Conservation (phyloP, 2,329 filamentous ascomycete species). For the Arthrobotrys musiformis region DNA sequence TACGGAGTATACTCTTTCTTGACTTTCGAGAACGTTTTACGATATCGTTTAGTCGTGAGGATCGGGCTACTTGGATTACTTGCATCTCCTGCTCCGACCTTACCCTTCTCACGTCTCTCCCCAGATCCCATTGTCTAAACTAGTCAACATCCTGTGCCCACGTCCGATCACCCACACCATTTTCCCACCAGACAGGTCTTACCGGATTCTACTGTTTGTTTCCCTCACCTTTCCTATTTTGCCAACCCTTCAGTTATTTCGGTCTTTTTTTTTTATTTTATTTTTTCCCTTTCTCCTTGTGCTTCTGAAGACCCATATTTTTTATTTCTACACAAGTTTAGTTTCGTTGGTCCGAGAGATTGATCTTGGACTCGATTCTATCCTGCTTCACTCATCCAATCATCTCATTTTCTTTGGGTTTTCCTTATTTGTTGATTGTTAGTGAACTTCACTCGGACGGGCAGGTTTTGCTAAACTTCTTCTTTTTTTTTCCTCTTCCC, state of each 20-base stretch:
- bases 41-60: background rate
- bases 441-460: no score
- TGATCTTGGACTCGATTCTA: no score
- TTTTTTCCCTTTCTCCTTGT: conserved; percentile 16
- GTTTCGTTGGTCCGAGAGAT: no score
- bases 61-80: conserved; percentile 33
- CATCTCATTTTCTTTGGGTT: no score
- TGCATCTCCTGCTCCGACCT: conserved; percentile 39
- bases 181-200: background rate
- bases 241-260: conserved; percentile 1
- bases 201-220: background rate
- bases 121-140: background rate
- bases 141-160: background rate
- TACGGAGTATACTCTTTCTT: background rate
- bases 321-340: no score
- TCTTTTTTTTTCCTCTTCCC: background rate
- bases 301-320: background rate
- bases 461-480: no score
- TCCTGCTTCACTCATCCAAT: no score
- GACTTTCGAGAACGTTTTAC: conserved; percentile 8
- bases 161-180: background rate
- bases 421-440: no score
- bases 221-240: conserved; percentile 4
- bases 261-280: background rate
- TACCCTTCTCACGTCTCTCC: background rate